Conservation (phyloP, 2,329 filamentous ascomycete species). For the Calonectria ilicicola region DNA sequence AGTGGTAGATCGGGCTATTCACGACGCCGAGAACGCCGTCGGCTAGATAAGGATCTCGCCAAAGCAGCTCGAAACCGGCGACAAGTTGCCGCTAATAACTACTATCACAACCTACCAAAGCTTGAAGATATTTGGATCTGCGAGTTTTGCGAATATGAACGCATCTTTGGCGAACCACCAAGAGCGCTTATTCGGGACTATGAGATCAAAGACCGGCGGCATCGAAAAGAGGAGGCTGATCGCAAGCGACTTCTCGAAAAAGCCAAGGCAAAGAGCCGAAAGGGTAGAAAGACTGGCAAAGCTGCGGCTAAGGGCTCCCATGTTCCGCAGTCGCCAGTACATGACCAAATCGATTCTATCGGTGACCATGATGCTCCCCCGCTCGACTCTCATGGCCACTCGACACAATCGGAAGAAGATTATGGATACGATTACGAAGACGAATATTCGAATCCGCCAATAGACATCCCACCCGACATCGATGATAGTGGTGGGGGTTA, state of each 20-base stretch:
- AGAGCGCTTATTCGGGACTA: constrained; percentile 89
- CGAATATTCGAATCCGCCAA: constrained; percentile 37
- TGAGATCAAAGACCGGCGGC: constrained; percentile 91
- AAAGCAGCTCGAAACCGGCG: constrained; percentile 82
- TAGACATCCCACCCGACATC: constrained; percentile 22
- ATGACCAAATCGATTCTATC: constrained; percentile 37
- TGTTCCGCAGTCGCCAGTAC: constrained; percentile 37
- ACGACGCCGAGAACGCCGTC: constrained; percentile 72
- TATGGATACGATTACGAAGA: constrained; percentile 51
- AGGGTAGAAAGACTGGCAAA: constrained; percentile 84
- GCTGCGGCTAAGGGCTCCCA: constrained; percentile 43
- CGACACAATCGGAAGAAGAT: constrained; percentile 54
- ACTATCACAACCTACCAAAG: constrained; percentile 78
- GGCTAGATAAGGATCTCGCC: constrained; percentile 77
- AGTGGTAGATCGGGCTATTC: constrained; percentile 44
- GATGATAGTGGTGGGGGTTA: constrained; percentile 26
- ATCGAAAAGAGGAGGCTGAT: constrained; percentile 87
- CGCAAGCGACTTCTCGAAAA: constrained; percentile 88
- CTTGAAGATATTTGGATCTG: constrained; percentile 90
- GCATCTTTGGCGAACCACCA: constrained; percentile 90
- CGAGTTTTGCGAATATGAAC: constrained; percentile 98
- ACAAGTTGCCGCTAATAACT: constrained; percentile 80
- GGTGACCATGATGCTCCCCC: constrained; percentile 35
- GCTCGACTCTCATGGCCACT: constrained; percentile 48
- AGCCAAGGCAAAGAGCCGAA: constrained; percentile 92